A percentile compares a stretch with the other conserved stretches of the same genome.
Evolutionary conservation across 2,329 filamentous ascomycete species (phyloP).

Genomic region (Aureobasidium sp.): DNA sequence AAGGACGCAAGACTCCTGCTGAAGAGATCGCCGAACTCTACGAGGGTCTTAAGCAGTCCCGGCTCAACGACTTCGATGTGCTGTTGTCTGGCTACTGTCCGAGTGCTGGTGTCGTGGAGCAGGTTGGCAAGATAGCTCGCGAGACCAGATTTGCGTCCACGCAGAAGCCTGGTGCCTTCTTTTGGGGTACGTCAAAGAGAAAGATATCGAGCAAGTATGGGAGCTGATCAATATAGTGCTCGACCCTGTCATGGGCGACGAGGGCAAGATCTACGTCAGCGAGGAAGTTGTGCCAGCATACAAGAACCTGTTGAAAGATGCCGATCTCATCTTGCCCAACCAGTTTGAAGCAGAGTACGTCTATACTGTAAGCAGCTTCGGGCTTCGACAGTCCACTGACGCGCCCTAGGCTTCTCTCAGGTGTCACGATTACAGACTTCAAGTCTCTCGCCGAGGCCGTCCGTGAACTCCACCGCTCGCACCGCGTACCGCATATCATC

Average conservation of each 20-base stretch:
- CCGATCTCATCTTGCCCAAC: conserved; percentile 89
- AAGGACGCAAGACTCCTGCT: conserved; percentile 72
- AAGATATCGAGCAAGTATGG: too few relatives aligned
- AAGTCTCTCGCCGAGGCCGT: conserved; percentile 65
- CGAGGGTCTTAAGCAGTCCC: conserved; percentile 71
- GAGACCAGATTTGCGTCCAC: conserved; percentile 63
- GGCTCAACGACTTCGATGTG: conserved; percentile 84
- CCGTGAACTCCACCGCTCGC: conserved; percentile 60
- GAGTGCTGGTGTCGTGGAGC: conserved; percentile 72
- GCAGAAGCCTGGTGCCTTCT: conserved; percentile 63
- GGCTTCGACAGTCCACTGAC: not conserved
- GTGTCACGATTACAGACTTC: conserved; percentile 72
- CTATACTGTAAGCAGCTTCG: not conserved
- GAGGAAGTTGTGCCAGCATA: conserved; percentile 90
- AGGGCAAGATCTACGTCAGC: conserved; percentile 82
- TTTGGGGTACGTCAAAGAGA: conserved; percentile 56
- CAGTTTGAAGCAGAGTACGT: conserved; percentile 93
- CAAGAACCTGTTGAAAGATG: conserved; percentile 66
- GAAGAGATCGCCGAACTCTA: conserved; percentile 79
- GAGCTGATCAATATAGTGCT: conserved; percentile 48
- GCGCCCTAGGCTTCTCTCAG: conserved; percentile 63
- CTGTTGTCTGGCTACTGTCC: conserved; percentile 94
- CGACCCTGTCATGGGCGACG: conserved; percentile 97
- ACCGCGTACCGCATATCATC: conserved; percentile 71
- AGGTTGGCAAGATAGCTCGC: conserved; percentile 74